Percentiles rank a stretch among this genome's conserved stretches.
Evolutionary conservation across 495 filamentous ascomycete species (phyloP).

Genomic region (Paragyromitra xinjiangensis): DNA sequence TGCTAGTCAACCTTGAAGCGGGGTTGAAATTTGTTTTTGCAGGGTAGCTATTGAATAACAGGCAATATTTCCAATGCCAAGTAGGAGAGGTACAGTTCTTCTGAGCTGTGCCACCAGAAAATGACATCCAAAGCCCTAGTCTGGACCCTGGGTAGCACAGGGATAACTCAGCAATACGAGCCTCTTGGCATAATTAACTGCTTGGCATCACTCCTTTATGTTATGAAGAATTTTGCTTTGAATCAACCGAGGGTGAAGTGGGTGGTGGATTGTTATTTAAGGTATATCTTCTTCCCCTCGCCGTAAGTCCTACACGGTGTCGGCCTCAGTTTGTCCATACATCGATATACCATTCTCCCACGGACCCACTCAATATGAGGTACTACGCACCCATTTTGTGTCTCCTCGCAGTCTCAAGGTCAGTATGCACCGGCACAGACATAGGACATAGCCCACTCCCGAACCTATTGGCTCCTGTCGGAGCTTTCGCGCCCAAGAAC

Average conservation of each 20-base stretch:
- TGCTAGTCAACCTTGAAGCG: background rate
- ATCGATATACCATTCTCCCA: background rate
- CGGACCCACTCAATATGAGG: conserved; percentile 9
- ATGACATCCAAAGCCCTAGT: background rate
- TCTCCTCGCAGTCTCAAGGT: conserved; percentile 12
- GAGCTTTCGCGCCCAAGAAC: background rate
- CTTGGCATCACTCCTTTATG: background rate
- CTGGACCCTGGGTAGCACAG: background rate
- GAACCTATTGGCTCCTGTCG: background rate
- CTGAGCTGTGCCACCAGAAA: background rate
- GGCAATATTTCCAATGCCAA: background rate
- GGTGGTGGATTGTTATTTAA: background rate
- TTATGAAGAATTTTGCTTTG: background rate
- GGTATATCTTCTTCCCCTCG: background rate
- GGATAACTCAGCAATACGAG: conserved; percentile 16
- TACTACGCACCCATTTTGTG: conserved; percentile 7
- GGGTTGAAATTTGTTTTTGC: background rate
- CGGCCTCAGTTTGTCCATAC: no score
- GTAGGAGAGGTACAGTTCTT: background rate
- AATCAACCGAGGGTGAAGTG: background rate
- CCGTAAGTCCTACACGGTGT: background rate
- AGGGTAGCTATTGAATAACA: background rate
- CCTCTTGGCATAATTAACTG: background rate
- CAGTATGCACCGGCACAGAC: background rate
- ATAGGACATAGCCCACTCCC: background rate